Evolutionary conservation across 805 yeast species (phyloP).

Genomic region (Saturnispora galanensis): DNA sequence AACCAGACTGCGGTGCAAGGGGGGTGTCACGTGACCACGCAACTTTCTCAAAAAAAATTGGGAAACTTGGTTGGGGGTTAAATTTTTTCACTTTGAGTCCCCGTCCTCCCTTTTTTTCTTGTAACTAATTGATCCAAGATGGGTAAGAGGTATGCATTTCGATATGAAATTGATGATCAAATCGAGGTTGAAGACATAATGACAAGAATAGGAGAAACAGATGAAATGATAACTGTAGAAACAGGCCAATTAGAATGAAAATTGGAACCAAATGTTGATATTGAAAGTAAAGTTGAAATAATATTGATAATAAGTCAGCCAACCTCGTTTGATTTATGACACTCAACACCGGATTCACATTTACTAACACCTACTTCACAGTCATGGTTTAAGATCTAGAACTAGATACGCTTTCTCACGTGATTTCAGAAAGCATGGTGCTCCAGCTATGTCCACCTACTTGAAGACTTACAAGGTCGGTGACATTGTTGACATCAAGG

Average conservation of each 20-base stretch:
- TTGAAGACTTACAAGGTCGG: slow-evolving; percentile 97
- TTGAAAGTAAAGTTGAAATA: too few species aligned
- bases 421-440: slow-evolving; percentile 98
- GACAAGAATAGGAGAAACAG: too few species aligned
- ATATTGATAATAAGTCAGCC: too few species aligned
- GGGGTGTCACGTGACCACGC: too few species aligned
- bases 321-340: too few species aligned
- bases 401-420: slow-evolving; percentile 99
- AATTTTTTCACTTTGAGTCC: too few species aligned
- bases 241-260: background rate
- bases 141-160: slow-evolving; percentile 40
- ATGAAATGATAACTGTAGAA: background rate
- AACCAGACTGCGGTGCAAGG: too few species aligned
- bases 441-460: slow-evolving; percentile 91
- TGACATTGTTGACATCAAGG: slow-evolving; percentile 98
- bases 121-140: slow-evolving; percentile 27
- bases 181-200: background rate
- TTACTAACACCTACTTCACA: slow-evolving; percentile 22
- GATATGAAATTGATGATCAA: background rate
- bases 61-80: too few species aligned
- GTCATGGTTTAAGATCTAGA: slow-evolving; percentile 99
- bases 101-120: too few species aligned
- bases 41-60: too few species aligned
- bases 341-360: too few species aligned
- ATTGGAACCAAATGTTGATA: too few species aligned